phyloP scores from a whole-genome alignment of 2,329 filamentous ascomycete species.

The Fusarium floridanum region DNA sequence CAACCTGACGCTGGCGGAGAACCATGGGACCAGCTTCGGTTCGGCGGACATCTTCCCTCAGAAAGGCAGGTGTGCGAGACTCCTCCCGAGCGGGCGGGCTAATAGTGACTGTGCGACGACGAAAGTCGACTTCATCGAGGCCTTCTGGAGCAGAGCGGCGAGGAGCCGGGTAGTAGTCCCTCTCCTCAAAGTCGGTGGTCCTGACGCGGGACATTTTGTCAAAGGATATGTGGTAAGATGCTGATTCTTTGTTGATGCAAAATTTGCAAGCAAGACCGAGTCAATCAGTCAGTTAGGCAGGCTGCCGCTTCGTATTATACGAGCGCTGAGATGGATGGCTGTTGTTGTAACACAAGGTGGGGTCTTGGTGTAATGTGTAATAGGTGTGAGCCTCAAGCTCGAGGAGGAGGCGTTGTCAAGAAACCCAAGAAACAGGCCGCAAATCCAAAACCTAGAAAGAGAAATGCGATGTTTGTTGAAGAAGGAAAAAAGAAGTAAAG shows the following conservation, averaged over 20 bases:
- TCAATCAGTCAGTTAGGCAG: constrained; percentile 26
- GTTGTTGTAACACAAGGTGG: constrained; percentile 38
- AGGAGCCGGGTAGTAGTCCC: constrained; percentile 57
- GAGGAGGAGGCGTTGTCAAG: constrained; percentile 22
- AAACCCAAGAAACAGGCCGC: constrained; percentile 14
- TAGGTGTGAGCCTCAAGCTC: constrained; percentile 34
- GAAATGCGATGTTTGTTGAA: constrained; percentile 32
- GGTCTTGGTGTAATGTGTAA: constrained; percentile 26
- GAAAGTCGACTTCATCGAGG: constrained; percentile 54
- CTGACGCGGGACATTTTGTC: constrained; percentile 46
- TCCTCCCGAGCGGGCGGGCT: constrained; percentile 60
- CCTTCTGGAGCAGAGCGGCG: constrained; percentile 51
- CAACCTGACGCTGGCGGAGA: constrained; percentile 67
- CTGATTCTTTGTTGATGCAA: constrained; percentile 16
- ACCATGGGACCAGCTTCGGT: constrained; percentile 65
- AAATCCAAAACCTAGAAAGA: constrained; percentile 26
- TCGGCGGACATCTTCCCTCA: constrained; percentile 64
- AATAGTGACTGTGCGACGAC: constrained; percentile 52
- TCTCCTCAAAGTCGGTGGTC: constrained; percentile 60
- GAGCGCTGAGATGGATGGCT: constrained; percentile 12
- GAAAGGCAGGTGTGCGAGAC: constrained; percentile 62
- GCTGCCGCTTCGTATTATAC: constrained; percentile 20
- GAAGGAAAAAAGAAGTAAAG: constrained; percentile 17
- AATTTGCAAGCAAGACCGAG: constrained; percentile 16
- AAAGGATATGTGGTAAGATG: constrained; percentile 5